Percentiles rank a stretch among this genome's conserved stretches.
These are phyloP conservation scores for Fusarium odoratissimum DNA, from an alignment of 2,329 filamentous ascomycete genomes.

Conservation along the genomic window DNA sequence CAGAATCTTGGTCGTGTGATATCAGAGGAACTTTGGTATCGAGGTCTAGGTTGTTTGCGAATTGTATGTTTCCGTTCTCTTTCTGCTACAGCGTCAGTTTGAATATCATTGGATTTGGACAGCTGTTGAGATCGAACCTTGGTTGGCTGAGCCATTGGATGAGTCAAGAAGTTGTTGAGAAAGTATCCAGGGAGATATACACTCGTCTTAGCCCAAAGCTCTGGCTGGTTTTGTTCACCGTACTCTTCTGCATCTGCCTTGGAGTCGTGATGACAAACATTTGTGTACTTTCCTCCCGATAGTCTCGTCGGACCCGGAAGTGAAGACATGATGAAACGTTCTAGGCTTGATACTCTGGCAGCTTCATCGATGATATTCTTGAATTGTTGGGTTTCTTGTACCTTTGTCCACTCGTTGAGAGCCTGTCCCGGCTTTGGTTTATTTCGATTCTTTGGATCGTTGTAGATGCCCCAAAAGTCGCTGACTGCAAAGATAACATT, in stretches of 20 bases:
- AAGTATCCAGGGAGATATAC: conserved; percentile 1
- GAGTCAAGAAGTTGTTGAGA: not conserved
- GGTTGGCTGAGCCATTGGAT: conserved; percentile 11
- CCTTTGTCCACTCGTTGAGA: conserved; percentile 4
- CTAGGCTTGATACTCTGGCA: not conserved
- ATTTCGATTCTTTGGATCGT: not conserved
- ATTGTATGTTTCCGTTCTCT: not conserved
- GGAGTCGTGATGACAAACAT: conserved; percentile 3
- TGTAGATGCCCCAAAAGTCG: conserved; percentile 12
- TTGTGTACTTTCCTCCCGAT: conserved; percentile 1
- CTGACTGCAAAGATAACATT: conserved; percentile 2
- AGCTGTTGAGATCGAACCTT: not conserved
- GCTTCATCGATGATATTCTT: conserved; percentile 12
- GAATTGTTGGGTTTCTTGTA: conserved; percentile 4
- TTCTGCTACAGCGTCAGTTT: not conserved
- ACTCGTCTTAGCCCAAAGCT: conserved; percentile 11
- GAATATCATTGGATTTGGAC: not conserved
- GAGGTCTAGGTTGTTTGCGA: not conserved
- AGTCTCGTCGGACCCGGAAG: not conserved
- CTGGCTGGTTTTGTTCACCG: not conserved
- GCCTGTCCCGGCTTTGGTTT: not conserved
- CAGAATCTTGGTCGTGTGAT: conserved; percentile 3
- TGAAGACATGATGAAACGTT: conserved; percentile 5
- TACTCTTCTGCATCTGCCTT: conserved; percentile 6
- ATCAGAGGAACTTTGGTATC: conserved; percentile 9